These are phyloP conservation scores for Pyricularia sp. DNA, from an alignment of 2,329 filamentous ascomycete genomes.

Conservation along the genomic window DNA sequence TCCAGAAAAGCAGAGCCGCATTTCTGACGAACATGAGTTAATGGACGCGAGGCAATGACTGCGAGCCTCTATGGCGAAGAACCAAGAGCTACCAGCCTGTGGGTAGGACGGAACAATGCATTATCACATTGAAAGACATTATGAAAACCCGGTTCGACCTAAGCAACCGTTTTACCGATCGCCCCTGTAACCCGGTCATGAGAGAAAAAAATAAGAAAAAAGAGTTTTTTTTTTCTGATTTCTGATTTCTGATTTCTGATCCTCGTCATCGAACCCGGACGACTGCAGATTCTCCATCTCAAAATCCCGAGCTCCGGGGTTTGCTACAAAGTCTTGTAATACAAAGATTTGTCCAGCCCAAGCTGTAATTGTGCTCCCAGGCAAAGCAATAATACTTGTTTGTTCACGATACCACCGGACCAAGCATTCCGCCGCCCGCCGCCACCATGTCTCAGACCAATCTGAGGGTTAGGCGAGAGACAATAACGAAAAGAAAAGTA, in stretches of 20 bases:
- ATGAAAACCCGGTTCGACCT: not conserved
- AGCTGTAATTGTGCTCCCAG: not conserved
- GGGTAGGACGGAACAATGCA: not conserved
- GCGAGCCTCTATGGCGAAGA: not conserved
- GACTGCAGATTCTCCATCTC: not conserved
- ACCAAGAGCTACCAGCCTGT: not conserved
- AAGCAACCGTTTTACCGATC: not conserved
- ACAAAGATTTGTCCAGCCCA: not conserved
- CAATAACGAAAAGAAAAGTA: not conserved
- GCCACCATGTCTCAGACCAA: not conserved
- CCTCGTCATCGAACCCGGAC: not conserved
- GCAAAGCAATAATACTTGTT: not conserved
- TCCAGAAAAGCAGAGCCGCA: not conserved
- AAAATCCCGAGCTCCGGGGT: not conserved
- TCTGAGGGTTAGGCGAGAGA: not conserved
- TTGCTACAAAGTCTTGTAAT: not conserved
- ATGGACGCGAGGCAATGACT: not conserved
- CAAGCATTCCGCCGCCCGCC: not conserved
- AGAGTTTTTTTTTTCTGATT: not conserved
- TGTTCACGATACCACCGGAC: not conserved
- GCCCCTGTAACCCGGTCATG: not conserved
- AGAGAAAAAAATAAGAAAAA: not conserved
- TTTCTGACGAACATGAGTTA: not conserved
- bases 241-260: not conserved
- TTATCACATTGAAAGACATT: not conserved